phyloP scores from a whole-genome alignment of 2,329 filamentous ascomycete species.

The Zymoseptoria tritici region DNA sequence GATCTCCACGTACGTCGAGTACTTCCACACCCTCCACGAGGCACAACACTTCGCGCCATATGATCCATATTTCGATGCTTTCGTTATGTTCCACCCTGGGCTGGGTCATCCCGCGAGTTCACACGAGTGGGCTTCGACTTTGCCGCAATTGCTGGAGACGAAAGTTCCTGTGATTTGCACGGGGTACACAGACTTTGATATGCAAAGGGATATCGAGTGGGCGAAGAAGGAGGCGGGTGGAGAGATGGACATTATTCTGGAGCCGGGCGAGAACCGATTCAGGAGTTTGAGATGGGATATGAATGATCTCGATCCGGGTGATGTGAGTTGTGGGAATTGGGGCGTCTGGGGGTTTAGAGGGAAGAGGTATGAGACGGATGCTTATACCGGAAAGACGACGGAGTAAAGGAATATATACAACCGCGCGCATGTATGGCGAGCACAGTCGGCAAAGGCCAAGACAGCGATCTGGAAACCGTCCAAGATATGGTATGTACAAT shows the following conservation, averaged over 20 bases:
- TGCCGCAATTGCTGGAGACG: slow-evolving; percentile 85
- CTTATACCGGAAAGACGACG: slow-evolving; percentile 17
- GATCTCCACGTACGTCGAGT: slow-evolving; percentile 95
- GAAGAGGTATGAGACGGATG: slow-evolving; percentile 72
- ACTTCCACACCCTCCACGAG: slow-evolving; percentile 93
- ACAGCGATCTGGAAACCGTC: background rate
- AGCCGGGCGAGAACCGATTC: slow-evolving; percentile 91
- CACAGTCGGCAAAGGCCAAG: background rate
- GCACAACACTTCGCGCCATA: slow-evolving; percentile 87
- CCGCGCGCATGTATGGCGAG: background rate
- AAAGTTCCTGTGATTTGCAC: slow-evolving; percentile 93
- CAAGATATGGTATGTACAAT: background rate
- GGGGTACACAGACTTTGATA: slow-evolving; percentile 91
- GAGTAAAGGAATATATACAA: background rate
- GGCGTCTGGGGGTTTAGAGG: slow-evolving; percentile 95
- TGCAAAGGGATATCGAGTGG: slow-evolving; percentile 88
- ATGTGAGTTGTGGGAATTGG: slow-evolving; percentile 94
- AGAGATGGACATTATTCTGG: slow-evolving; percentile 84
- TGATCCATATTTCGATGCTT: slow-evolving; percentile 97
- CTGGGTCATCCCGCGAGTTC: slow-evolving; percentile 88
- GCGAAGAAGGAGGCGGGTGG: slow-evolving; percentile 76
- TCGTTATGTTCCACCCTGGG: slow-evolving; percentile 94
- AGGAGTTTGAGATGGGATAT: slow-evolving; percentile 93
- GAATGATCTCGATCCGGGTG: slow-evolving; percentile 89
- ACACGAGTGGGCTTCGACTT: slow-evolving; percentile 87